Evolutionary conservation across 2,329 filamentous ascomycete species (phyloP).

Genomic region (Pseudomassariella vexata): DNA sequence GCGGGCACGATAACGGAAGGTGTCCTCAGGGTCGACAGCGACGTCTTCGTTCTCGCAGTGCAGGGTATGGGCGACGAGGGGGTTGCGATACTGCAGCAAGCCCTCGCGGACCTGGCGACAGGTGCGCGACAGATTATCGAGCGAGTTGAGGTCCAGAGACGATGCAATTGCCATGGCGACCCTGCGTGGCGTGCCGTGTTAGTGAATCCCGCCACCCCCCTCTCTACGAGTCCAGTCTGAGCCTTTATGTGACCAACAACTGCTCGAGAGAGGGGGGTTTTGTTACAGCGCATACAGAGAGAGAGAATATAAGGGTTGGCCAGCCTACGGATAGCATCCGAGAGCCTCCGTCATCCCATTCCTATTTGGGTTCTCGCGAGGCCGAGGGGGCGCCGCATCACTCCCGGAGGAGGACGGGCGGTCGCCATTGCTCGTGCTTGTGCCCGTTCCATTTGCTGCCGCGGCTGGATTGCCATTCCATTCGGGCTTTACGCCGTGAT

Average conservation of each 20-base stretch:
- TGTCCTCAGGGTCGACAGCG: conserved; percentile 48
- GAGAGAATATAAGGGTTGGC: conserved; percentile 20
- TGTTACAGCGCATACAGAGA: too few relatives aligned
- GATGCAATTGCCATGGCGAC: conserved; percentile 71
- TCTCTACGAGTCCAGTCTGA: neutral
- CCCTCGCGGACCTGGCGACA: conserved; percentile 74
- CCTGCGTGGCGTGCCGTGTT: conserved; percentile 38
- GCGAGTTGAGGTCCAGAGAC: conserved; percentile 77
- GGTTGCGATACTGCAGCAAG: conserved; percentile 70
- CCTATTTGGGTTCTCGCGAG: conserved; percentile 43
- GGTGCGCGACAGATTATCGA: conserved; percentile 76
- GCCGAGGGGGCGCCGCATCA: conserved; percentile 1
- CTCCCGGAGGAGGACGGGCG: neutral
- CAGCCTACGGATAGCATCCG: conserved; percentile 63
- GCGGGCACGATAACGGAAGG: conserved; percentile 51
- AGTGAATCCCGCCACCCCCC: conserved; percentile 10
- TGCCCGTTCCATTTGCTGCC: conserved; percentile 6
- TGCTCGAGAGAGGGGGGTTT: conserved; percentile 10
- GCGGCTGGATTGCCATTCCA: conserved; percentile 16
- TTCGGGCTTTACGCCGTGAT: conserved; percentile 13
- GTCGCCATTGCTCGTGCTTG: conserved; percentile 5
- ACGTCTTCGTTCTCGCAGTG: conserved; percentile 70
- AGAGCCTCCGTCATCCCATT: conserved; percentile 57
- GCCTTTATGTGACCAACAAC: neutral
- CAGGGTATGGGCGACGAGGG: conserved; percentile 69